Base-by-base conservation (phyloP, 306 rosid species). In the Malus fusca region DNA sequence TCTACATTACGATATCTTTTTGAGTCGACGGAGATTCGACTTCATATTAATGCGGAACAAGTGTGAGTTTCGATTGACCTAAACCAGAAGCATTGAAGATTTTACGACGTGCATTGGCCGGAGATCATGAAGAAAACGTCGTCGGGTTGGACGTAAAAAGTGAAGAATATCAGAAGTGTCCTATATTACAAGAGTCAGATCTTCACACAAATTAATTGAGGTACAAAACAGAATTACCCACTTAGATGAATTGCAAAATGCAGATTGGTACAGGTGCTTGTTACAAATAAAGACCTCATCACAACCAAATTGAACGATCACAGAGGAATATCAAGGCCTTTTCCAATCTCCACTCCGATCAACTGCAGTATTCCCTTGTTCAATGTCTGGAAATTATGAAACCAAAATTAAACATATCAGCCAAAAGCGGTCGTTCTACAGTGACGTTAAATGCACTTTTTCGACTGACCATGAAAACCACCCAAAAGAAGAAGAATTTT, bases 311-410 rank as follows among this genome's bases (percentile, higher is more conserved):
- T 68, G 37, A 67, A 25, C 65, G 73, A 33, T 92, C 82, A 90
- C 53, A 92, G 86, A 74, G 99, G 99, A 88, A 90, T 42, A 80
- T 96, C 69, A n/a, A 92, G 91, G 68, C 99, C 97, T 85, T 92
- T 96, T 19, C 99, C 99, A 81, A 92, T 68, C 19, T 96, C 99
- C 74, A 96, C 84, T 44, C 99, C 99, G 75, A 92, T 85, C 79
- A 96, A 74, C 70, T 96, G 92, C 43, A 92, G 91, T 85, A 92
- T 90, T 74, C 97, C 97, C 75, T 76, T 90, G 88, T 88, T 85
- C 80, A 96, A 52, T 77, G 88, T 90, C 98, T 96, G 92, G 71
- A 92, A 83, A 80, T 10, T 13, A 74, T 59, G 19, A 77, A 60
- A 21, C 59, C 69, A 48, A 8, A 3, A 35, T 64, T 46, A 33